Base-by-base conservation (phyloP, 805 yeast genomes). In the Nakazawaea wyomingensis region DNA sequence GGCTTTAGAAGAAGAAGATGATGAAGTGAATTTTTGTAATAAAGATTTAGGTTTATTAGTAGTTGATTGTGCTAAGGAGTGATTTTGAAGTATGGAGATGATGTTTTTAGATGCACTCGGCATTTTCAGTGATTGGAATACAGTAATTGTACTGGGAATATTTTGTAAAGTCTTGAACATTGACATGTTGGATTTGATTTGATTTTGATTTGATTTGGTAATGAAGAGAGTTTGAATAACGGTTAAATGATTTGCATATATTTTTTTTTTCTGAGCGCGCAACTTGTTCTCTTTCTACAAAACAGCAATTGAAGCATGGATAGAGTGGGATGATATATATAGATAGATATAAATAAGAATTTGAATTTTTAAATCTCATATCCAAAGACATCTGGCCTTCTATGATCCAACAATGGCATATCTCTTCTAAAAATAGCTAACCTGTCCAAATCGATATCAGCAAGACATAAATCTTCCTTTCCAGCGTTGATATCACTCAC, bases 341-440 rank as follows among this genome's bases (percentile, higher is more conserved):
- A 24, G 8, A 3, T 24, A 24, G 27, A 24, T 24, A 24, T 24
- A 24, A 7, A 24, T 24, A 24, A 9, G 11, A 8, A 24, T 24
- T 11, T 11, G 11, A 24, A 24, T 24, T 24, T 11, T 39, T 46
- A 62, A 10, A 62, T 60, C 27, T 55, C 56, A 44, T 65, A 64
- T n/a, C 77, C 72, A 55, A 78, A 72, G 2, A 82, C 72, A 43
- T 77, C 85, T 2, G 76, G 68, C 41, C 93, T 68, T 48, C 93
- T 69, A 56, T 88, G 96, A 1, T 69, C 61, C 76, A 84, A 72
- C 35, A 88, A 61, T 0, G 96, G 96, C 90, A 89, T 82, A 49
- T 80, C 78, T 17, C 54, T 55, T 52, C 96, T 69, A 3, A 85
- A 68, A 16, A 64, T 63, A 4, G 69, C 62, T 22, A 85, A 55